Evolutionary conservation across 2,329 filamentous ascomycete genomes (phyloP), one percentile per base, ranked within the genome.

Genomic region (Zasmidium angulare): DNA sequence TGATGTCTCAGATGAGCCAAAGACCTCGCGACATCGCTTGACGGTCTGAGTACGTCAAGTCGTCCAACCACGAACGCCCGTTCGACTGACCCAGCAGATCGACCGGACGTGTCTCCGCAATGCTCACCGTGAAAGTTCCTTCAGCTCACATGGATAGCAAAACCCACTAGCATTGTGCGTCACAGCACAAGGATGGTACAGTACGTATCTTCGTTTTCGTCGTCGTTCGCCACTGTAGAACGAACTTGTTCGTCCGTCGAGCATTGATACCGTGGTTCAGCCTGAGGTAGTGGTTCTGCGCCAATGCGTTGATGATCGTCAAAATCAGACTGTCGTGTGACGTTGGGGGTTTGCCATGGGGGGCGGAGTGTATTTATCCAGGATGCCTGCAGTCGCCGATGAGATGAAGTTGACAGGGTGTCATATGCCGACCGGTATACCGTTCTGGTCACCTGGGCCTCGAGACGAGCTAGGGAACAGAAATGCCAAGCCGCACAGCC

Each of bases 401-500:
- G 26, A 29, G 26, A 29, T 29, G 26, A 11, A 29, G 36, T 43
- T 43, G 36, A 17, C 4, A 19, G 36, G n/a, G 36, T 29, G 26
- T 29, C 23, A 26, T 22, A 49, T 49, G 20, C 46, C 46, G 49
- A 50, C 49, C 49, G 49, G 49, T 29, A 29, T 29, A 29, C 49
- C 22, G 21, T 29, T 50, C 24, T 50, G 49, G 49, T 29, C 12
- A 29, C 4, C 2, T 11, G 17, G 24, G 49, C 49, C 49, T 50
- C 49, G 49, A 50, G 49, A 50, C 49, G 49, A 50, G 49, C 2
- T 7, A 9, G 17, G 47, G 20, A 29, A 4, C 26, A 14, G 14
- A 22, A 49, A 49, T n/a, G n/a, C 19, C 47, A 50, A 7, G 24
- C 29, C 29, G 49, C 49, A 50, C 49, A 21, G 49, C 49, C 49